Evolutionary conservation across 164 flowering plant species (phyloP).

Genomic region (Platanus orientalis): DNA sequence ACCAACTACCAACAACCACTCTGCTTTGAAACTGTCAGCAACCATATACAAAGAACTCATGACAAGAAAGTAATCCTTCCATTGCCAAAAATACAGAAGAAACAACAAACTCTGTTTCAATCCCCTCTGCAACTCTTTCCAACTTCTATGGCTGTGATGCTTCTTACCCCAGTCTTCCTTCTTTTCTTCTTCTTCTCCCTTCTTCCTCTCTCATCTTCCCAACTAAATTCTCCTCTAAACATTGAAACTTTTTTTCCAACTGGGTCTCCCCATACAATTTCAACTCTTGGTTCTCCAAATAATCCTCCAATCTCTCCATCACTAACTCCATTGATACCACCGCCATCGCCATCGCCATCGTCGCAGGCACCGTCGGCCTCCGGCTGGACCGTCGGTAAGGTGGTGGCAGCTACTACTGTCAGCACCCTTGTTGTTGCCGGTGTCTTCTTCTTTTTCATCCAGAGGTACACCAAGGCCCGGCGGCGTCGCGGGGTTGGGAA

Average conservation of each 20-base stretch:
- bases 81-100: too few relatives aligned
- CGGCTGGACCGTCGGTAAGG: conserved; percentile 37
- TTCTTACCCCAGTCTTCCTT: conserved; percentile 11
- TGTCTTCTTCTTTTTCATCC: conserved; percentile 49
- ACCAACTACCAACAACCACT: too few relatives aligned
- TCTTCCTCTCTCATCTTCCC: conserved; percentile 24
- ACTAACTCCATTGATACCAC: background rate
- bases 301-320: conserved; percentile 4
- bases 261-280: background rate
- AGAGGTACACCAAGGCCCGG: conserved; percentile 11
- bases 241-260: conserved; percentile 33
- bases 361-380: too few relatives aligned
- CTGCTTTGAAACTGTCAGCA: too few relatives aligned
- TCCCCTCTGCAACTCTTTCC: too few relatives aligned
- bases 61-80: too few relatives aligned
- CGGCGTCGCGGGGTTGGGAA: conserved; percentile 5
- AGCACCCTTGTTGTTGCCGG: conserved; percentile 50
- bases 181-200: conserved; percentile 14
- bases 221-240: conserved; percentile 41
- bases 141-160: too few relatives aligned
- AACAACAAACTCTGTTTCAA: too few relatives aligned
- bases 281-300: background rate
- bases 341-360: conserved; percentile 7
- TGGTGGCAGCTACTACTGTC: conserved; percentile 64
- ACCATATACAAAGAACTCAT: too few relatives aligned